phyloP scores from a whole-genome alignment of 345 rosid genomes.

The Triadica sebifera region DNA sequence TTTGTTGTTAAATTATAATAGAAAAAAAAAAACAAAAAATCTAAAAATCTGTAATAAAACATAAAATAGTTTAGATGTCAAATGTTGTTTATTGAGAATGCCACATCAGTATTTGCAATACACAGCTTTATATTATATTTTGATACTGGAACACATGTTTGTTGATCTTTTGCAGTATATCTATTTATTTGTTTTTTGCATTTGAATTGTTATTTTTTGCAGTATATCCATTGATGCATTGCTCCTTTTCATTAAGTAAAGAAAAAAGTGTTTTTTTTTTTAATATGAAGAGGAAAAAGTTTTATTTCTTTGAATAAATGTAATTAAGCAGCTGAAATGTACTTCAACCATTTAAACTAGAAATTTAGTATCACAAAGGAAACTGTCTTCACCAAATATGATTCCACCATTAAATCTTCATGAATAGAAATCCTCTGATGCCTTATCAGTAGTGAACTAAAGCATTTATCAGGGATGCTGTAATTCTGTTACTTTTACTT shows the following conservation, averaged over 20 bases:
- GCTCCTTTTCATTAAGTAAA: no score
- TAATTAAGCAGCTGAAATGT: background rate
- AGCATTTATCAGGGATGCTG: background rate
- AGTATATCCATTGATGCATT: background rate
- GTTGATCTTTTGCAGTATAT: background rate
- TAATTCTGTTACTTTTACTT: slow-evolving; percentile 5
- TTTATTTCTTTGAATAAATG: slow-evolving; percentile 1
- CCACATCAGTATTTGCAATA: no score
- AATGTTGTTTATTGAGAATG: no score
- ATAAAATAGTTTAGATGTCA: no score
- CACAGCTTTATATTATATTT: no score
- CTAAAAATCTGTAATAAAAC: no score
- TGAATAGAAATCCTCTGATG: slow-evolving; percentile 9
- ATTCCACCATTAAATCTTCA: background rate
- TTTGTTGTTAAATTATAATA: no score
- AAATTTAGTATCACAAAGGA: slow-evolving; percentile 7
- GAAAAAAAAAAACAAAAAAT: no score
- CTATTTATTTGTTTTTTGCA: no score
- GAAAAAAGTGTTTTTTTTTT: no score
- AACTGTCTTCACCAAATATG: slow-evolving; percentile 11
- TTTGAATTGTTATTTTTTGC: background rate
- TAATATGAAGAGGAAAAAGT: background rate
- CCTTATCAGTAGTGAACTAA: slow-evolving; percentile 7
- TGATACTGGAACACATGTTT: no score
- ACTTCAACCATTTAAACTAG: slow-evolving; percentile 12